phyloP scores from a whole-genome alignment of 1,284 basidiomycete genomes.

The Phellinidium pouzarii region DNA sequence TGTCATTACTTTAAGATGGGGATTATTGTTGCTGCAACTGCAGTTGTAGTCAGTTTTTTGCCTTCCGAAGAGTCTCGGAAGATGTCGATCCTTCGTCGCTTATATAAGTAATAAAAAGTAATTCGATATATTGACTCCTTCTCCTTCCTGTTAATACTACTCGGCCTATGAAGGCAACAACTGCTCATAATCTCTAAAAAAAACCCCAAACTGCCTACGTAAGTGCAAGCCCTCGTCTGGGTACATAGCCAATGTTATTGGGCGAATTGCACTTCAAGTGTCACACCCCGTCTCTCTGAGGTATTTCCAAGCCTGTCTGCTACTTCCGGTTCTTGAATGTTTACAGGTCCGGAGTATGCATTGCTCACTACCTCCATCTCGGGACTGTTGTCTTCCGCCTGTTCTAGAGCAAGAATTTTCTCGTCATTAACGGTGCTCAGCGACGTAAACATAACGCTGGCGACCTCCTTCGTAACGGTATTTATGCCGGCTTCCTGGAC shows the following conservation, averaged over 20 bases:
- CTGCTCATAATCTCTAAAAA: too few relatives aligned
- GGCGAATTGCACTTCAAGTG: background rate
- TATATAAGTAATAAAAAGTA: too few relatives aligned
- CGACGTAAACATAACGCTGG: background rate
- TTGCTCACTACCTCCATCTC: background rate
- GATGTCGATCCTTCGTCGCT: too few relatives aligned
- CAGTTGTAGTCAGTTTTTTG: too few relatives aligned
- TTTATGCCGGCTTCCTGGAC: background rate
- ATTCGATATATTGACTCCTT: too few relatives aligned
- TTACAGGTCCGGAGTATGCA: background rate
- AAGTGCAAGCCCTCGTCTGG: background rate
- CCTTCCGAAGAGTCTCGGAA: too few relatives aligned
- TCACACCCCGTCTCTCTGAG: background rate
- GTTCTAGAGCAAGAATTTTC: background rate
- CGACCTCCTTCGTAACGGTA: background rate
- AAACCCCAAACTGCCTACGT: too few relatives aligned
- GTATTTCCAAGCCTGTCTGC: background rate
- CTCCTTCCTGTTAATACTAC: too few relatives aligned
- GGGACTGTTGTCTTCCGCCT: background rate
- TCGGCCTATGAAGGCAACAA: too few relatives aligned
- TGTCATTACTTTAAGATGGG: background rate
- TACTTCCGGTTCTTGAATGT: background rate
- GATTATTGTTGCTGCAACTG: too few relatives aligned
- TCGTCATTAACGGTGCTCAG: constrained; percentile 2
- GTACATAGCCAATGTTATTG: constrained; percentile 1